Conservation (phyloP, 345 rosid genomes). For the Populus pruinosa region DNA sequence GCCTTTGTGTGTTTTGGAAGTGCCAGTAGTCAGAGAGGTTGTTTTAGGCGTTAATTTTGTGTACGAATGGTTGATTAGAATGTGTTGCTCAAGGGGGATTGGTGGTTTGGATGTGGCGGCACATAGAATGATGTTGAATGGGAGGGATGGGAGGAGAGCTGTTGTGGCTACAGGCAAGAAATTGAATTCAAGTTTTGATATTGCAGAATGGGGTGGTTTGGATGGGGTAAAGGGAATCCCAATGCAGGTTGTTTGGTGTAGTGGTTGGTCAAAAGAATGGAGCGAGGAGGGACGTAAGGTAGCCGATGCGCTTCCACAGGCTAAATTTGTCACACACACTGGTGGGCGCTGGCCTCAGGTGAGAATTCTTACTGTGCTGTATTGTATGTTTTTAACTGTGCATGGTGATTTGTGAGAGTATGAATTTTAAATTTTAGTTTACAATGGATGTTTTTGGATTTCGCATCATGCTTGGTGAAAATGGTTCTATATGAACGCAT, state of each 20-base stretch:
- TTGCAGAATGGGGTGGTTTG: conserved; percentile 71
- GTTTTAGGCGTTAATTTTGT: conserved; percentile 46
- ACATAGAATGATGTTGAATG: conserved; percentile 69
- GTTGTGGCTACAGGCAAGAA: conserved; percentile 50
- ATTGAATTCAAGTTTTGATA: conserved; percentile 71
- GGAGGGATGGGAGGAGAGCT: conserved; percentile 66
- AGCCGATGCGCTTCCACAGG: conserved; percentile 66
- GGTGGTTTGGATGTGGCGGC: conserved; percentile 50
- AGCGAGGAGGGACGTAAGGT: conserved; percentile 51
- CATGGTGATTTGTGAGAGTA: background rate
- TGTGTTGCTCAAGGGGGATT: conserved; percentile 56
- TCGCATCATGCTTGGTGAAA: background rate
- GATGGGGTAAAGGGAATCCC: conserved; percentile 57
- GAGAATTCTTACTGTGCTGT: conserved; percentile 14
- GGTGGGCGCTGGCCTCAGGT: conserved; percentile 98
- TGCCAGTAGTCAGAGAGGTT: conserved; percentile 57
- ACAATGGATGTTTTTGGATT: background rate
- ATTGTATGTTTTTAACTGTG: background rate
- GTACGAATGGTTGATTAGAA: conserved; percentile 48
- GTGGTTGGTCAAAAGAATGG: conserved; percentile 65
- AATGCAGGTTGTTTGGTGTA: conserved; percentile 79
- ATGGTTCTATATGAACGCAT: too few relatives aligned
- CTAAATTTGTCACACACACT: conserved; percentile 62
- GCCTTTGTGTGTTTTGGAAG: conserved; percentile 54
- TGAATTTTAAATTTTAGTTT: background rate